Percentiles rank a stretch among this genome's conserved stretches.
These are phyloP conservation scores for Omphalotus olearius DNA, from an alignment of 1,284 basidiomycete genomes.

Conservation along the genomic window DNA sequence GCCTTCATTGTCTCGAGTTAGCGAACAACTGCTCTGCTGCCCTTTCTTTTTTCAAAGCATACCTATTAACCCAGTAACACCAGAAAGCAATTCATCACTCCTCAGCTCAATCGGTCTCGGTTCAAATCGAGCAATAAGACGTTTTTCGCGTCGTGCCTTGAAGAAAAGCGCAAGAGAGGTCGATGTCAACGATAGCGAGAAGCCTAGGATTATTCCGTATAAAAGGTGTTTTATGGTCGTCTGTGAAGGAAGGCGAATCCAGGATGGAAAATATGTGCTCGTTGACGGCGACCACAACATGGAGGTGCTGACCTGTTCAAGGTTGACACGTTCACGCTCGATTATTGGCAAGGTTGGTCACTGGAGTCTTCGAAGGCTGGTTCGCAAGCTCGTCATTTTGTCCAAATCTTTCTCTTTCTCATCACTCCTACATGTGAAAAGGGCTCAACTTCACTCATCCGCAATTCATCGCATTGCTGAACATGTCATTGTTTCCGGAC, in stretches of 20 bases:
- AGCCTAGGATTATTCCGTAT: conserved; percentile 65
- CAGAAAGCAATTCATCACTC: conserved; percentile 70
- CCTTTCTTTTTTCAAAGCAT: conserved; percentile 17
- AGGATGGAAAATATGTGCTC: conserved; percentile 19
- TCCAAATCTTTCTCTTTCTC: too few species aligned
- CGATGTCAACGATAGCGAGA: conserved; percentile 65
- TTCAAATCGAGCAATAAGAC: conserved; percentile 34
- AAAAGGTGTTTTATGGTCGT: conserved; percentile 44
- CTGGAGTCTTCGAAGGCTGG: too few species aligned
- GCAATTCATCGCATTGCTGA: too few species aligned
- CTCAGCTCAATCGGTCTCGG: conserved; percentile 70
- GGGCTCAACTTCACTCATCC: too few species aligned
- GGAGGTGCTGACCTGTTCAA: neutral
- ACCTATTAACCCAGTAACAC: conserved; percentile 85
- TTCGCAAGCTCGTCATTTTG: too few species aligned
- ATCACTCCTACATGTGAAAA: too few species aligned
- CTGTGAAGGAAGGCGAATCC: conserved; percentile 34
- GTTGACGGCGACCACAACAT: neutral
- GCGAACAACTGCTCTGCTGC: too few species aligned
- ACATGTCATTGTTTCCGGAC: too few species aligned
- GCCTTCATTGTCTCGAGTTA: too few species aligned
- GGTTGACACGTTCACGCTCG: too few species aligned
- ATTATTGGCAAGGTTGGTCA: too few species aligned
- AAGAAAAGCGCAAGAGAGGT: conserved; percentile 52
- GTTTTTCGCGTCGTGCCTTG: conserved; percentile 41